Percentiles rank a stretch among this genome's conserved stretches.
Conservation (phyloP, 2,329 filamentous ascomycete species). For the Cordyceps sp. region DNA sequence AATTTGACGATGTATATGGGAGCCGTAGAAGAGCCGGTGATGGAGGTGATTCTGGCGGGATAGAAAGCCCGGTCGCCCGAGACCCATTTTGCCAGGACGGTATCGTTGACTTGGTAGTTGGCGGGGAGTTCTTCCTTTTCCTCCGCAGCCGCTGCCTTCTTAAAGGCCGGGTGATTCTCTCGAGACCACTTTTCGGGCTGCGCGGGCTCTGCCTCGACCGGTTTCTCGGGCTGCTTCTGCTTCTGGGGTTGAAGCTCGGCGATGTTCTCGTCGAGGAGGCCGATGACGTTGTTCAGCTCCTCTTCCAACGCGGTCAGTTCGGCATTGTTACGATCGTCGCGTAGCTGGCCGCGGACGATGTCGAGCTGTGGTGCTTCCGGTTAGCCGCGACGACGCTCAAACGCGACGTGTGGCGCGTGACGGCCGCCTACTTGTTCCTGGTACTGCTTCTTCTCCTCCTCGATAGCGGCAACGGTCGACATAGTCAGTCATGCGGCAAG, state of each 20-base stretch:
- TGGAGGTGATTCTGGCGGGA: conserved; percentile 79
- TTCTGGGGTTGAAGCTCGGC: conserved; percentile 52
- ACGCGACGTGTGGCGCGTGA: not conserved
- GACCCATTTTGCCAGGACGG: conserved; percentile 76
- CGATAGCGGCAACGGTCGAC: conserved; percentile 21
- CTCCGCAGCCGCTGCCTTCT: conserved; percentile 28
- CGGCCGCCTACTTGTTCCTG: conserved; percentile 33
- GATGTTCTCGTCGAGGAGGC: conserved; percentile 62
- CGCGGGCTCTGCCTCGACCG: conserved; percentile 25
- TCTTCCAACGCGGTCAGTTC: conserved; percentile 62
- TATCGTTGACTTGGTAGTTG: conserved; percentile 75
- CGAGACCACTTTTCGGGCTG: conserved; percentile 57
- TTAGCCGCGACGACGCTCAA: conserved; percentile 5
- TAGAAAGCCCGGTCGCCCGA: conserved; percentile 85
- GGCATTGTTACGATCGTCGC: conserved; percentile 63
- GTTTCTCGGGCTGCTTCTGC: conserved; percentile 25
- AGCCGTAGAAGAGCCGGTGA: conserved; percentile 79
- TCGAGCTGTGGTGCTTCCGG: conserved; percentile 43
- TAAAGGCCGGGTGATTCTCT: conserved; percentile 66
- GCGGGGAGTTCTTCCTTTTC: conserved; percentile 38
- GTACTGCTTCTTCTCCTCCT: conserved; percentile 36
- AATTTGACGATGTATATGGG: conserved; percentile 93
- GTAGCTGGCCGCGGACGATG: conserved; percentile 57
- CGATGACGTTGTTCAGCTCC: conserved; percentile 71
- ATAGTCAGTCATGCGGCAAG: too few species aligned